Conservation (phyloP, 2,329 filamentous ascomycete species). For the Clarireedia sp. region DNA sequence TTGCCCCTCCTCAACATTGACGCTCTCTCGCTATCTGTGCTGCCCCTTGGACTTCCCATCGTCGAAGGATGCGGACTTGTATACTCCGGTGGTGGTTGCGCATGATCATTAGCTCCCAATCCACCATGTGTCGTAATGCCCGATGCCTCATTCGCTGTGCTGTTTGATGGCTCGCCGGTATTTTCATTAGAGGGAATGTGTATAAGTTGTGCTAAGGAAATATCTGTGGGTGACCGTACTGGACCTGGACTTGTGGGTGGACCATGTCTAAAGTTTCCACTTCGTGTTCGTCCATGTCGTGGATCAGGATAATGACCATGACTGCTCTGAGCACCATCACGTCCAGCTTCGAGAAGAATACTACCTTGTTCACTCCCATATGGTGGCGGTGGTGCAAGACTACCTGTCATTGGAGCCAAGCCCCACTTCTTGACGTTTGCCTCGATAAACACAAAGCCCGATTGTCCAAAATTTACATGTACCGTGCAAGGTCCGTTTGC, state of each 20-base stretch:
- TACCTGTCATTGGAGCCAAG: constrained; percentile 89
- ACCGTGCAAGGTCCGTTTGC: constrained; percentile 88
- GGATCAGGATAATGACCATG: constrained; percentile 31
- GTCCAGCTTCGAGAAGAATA: constrained; percentile 81
- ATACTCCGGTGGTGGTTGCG: constrained; percentile 64
- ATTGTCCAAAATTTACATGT: constrained; percentile 96
- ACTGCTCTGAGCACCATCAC: constrained; percentile 44
- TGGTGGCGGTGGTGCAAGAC: constrained; percentile 86
- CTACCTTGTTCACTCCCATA: constrained; percentile 97
- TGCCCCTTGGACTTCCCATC: constrained; percentile 38
- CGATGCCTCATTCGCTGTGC: constrained; percentile 24
- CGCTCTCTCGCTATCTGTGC: constrained; percentile 44
- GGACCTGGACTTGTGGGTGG: constrained; percentile 81
- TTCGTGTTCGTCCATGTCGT: constrained; percentile 63
- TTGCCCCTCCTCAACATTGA: constrained; percentile 37
- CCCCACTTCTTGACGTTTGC: constrained; percentile 99
- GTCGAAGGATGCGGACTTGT: constrained; percentile 55
- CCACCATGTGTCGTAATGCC: constrained; percentile 15
- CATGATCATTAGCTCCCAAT: constrained; percentile 36
- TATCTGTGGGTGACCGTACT: constrained; percentile 85
- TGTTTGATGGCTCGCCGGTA: constrained; percentile 41
- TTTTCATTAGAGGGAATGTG: constrained; percentile 62
- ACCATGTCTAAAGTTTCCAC: constrained; percentile 66
- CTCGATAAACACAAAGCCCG: constrained; percentile 97
- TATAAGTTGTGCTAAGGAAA: constrained; percentile 81